These are phyloP conservation scores for Fagopyrum tataricum DNA, from an alignment of 148 eudicot genomes.

Conservation along the genomic window DNA sequence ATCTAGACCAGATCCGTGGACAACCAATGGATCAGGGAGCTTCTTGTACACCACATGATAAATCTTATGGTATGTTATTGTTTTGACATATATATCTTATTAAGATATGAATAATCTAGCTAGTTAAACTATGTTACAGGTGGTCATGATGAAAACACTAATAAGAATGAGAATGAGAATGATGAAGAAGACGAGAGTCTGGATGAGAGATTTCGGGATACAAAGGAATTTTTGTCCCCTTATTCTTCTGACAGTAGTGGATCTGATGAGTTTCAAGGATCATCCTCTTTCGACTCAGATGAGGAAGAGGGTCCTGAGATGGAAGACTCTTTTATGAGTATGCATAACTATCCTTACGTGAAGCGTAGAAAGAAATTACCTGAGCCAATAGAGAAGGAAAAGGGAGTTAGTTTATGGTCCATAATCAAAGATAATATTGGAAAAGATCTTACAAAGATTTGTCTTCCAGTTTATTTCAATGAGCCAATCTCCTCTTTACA, in stretches of 20 bases:
- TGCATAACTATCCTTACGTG: constrained; percentile 18
- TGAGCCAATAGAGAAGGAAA: constrained; percentile 24
- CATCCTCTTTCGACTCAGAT: constrained; percentile 23
- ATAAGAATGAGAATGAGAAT: constrained; percentile 14
- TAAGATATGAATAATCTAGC: not conserved
- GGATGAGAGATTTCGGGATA: constrained; percentile 24
- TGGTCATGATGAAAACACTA: constrained; percentile 17
- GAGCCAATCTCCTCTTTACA: constrained; percentile 31
- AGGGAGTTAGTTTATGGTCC: constrained; percentile 30
- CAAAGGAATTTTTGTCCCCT: constrained; percentile 24
- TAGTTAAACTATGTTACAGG: constrained; percentile 10
- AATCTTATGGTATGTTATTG: constrained; percentile 17
- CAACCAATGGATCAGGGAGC: constrained; percentile 12
- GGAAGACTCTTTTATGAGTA: constrained; percentile 10
- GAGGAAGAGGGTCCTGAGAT: constrained; percentile 20
- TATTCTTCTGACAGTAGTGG: constrained; percentile 18
- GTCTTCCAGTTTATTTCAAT: constrained; percentile 33
- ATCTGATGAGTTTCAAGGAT: constrained; percentile 20
- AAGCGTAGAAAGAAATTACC: constrained; percentile 28
- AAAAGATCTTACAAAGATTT: constrained; percentile 29
- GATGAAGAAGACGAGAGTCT: constrained; percentile 24
- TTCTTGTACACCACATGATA: constrained; percentile 16
- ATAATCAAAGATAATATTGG: constrained; percentile 30
- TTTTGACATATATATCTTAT: not conserved
- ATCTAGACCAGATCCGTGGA: constrained; percentile 24